Percentiles rank a stretch among this genome's conserved stretches.
Evolutionary conservation across 1,284 basidiomycete genomes (phyloP).

Genomic region (Leccinum brunneo-olivaceum): DNA sequence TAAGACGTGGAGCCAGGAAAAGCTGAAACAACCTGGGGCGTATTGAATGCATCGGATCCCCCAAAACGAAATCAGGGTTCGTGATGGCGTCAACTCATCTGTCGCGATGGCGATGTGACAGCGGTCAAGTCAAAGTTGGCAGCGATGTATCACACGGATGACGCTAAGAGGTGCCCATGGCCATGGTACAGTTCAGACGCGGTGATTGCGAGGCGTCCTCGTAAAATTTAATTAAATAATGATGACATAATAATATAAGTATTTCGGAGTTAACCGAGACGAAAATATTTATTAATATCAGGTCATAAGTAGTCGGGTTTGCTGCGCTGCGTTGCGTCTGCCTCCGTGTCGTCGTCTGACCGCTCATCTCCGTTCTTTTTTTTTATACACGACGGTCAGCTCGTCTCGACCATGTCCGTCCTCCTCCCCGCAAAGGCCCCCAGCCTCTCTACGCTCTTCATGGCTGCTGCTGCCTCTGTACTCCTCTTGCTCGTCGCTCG

Average conservation of each 20-base stretch:
- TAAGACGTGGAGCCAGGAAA: too few species aligned
- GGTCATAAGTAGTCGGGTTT: neutral
- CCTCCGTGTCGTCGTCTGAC: constrained; percentile 6
- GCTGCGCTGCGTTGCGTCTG: constrained; percentile 17
- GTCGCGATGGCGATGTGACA: constrained; percentile 2
- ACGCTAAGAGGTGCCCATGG: too few species aligned
- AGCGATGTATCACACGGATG: neutral
- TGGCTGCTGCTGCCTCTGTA: constrained; percentile 25
- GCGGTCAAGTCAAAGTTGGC: neutral
- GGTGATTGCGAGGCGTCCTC: too few species aligned
- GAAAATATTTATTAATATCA: constrained; percentile 29
- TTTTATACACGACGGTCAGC: constrained; percentile 5
- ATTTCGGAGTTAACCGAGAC: constrained; percentile 20
- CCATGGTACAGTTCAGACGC: too few species aligned
- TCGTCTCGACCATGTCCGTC: constrained; percentile 22
- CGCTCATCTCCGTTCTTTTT: constrained; percentile 25
- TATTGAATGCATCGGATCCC: too few species aligned
- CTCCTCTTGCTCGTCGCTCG: constrained; percentile 28
- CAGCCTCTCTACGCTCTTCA: constrained; percentile 26
- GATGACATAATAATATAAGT: constrained; percentile 18
- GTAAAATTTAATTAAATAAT: neutral
- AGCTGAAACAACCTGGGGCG: too few species aligned
- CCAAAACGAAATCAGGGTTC: too few species aligned
- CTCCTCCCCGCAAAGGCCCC: constrained; percentile 28
- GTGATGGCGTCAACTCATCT: neutral